Percentiles rank a stretch among this genome's conserved stretches.
phyloP scores from a whole-genome alignment of 169 alveolate genomes.

The Cryptosporidium ubiquitum region DNA sequence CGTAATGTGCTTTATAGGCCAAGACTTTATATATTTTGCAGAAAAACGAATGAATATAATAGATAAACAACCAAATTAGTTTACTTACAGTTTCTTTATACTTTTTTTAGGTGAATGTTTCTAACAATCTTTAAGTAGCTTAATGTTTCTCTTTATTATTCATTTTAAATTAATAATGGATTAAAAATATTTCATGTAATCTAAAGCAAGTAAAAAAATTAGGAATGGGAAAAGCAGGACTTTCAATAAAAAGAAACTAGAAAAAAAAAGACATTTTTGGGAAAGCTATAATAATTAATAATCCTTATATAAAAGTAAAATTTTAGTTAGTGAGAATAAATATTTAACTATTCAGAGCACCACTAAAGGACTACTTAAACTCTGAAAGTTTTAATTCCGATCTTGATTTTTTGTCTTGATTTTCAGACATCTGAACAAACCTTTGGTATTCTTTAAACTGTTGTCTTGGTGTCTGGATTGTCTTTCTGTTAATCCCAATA shows the following conservation, averaged over 20 bases:
- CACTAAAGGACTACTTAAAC: not conserved
- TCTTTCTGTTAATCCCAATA: slow-evolving; percentile 82
- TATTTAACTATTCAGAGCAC: not conserved
- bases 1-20: not conserved
- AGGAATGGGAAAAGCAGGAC: not conserved
- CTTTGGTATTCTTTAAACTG: slow-evolving; percentile 82
- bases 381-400: not conserved
- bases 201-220: too few relatives aligned
- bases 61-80: not conserved
- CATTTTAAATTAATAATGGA: too few relatives aligned
- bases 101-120: too few relatives aligned
- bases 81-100: not conserved
- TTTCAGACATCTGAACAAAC: not conserved
- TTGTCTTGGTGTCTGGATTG: slow-evolving; percentile 88
- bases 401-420: not conserved
- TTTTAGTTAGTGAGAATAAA: too few relatives aligned
- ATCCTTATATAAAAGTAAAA: too few relatives aligned
- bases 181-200: too few relatives aligned
- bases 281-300: too few relatives aligned
- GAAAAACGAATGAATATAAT: not conserved
- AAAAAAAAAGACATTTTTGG: not conserved
- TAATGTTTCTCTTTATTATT: too few relatives aligned
- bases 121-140: not conserved
- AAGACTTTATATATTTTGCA: not conserved
- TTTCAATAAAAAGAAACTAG: too few relatives aligned